Percentiles rank a stretch among this genome's conserved stretches.
Evolutionary conservation across 345 rosid species (phyloP).

Genomic region (Lepidium africanum): DNA sequence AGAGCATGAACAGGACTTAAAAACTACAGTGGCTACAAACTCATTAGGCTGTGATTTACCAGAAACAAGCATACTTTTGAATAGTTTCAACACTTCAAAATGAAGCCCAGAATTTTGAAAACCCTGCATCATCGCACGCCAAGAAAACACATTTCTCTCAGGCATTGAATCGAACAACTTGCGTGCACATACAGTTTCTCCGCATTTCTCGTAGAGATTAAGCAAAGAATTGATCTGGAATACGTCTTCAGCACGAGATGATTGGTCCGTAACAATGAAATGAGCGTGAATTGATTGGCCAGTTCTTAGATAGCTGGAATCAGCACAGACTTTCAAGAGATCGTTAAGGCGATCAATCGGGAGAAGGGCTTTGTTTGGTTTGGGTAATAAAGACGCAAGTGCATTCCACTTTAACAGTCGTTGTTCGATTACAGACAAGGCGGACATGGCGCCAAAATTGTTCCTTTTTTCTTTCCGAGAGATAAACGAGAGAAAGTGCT

Average conservation of each 20-base stretch:
- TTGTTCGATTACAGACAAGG: conserved; percentile 15
- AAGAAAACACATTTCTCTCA: conserved; percentile 57
- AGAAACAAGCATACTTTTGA: conserved; percentile 42
- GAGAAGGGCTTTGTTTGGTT: not conserved
- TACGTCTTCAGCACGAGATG: not conserved
- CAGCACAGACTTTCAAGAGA: conserved; percentile 49
- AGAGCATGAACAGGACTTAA: conserved; percentile 48
- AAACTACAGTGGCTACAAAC: conserved; percentile 46
- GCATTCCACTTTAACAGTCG: not conserved
- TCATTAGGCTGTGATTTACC: conserved; percentile 44
- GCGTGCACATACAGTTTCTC: conserved; percentile 38
- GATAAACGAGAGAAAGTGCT: not conserved
- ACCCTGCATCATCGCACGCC: conserved; percentile 67
- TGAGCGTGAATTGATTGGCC: conserved; percentile 62
- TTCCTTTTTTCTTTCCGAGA: not conserved
- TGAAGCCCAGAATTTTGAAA: conserved; percentile 45
- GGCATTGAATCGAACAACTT: conserved; percentile 57
- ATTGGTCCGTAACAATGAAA: conserved; percentile 28
- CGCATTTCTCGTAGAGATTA: conserved; percentile 51
- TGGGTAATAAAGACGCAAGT: not conserved
- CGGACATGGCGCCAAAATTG: conserved; percentile 15
- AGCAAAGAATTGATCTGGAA: conserved; percentile 41
- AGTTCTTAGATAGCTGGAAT: conserved; percentile 30
- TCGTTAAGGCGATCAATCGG: conserved; percentile 18
- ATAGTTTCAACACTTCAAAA: conserved; percentile 43